Conservation (phyloP, 345 rosid genomes). For the Lenwebbia sp. region DNA sequence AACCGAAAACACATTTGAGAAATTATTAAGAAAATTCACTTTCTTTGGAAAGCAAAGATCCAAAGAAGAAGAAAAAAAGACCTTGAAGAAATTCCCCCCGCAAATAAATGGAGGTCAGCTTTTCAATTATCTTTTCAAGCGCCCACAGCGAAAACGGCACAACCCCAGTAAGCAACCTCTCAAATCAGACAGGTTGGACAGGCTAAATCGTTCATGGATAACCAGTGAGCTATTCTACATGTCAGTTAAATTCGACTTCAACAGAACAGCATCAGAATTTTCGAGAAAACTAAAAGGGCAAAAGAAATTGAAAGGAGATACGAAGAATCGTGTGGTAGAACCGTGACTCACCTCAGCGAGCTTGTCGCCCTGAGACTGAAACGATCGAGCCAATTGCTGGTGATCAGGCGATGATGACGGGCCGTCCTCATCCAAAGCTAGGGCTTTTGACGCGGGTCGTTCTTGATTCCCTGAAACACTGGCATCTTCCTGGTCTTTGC, state of each 20-base stretch:
- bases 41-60: neutral
- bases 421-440: conserved; percentile 1
- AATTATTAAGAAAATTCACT: neutral
- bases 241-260: neutral
- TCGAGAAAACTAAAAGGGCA: neutral
- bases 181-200: neutral
- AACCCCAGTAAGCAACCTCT: neutral
- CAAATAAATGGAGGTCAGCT: neutral
- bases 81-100: neutral
- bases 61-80: neutral
- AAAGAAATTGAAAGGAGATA: neutral
- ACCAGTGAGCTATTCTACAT: neutral
- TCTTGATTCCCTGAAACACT: neutral
- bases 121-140: neutral
- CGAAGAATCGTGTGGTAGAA: neutral
- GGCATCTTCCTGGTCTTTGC: neutral
- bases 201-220: neutral
- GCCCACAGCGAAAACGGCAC: neutral
- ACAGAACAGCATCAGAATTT: neutral
- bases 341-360: conserved; percentile 52
- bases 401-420: neutral
- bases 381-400: conserved; percentile 34
- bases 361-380: conserved; percentile 59
- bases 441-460: neutral
- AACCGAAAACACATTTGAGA: neutral